Base-by-base conservation (phyloP, 495 filamentous ascomycete genomes). In the Tirmania nivea region DNA sequence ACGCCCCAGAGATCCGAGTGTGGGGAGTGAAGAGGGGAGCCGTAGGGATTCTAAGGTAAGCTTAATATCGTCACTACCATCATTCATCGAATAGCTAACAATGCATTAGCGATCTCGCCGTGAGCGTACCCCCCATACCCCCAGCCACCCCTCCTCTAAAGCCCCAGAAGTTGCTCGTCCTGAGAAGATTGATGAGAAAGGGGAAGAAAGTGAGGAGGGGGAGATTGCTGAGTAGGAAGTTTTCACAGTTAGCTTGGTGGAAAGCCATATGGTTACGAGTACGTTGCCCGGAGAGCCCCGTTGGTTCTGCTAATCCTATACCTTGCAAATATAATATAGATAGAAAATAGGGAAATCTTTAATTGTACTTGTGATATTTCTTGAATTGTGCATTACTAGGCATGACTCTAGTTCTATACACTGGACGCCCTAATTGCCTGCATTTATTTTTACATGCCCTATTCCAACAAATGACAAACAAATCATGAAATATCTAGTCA, bases 141-240 rank as follows among this genome's bases (percentile, higher is more conserved):
- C 68, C 36, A 70, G 75, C 8, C 62, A 55, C 17, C 56, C 54
- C 16, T 53, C 55, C 10, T 21, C 56, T 12, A 61, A 65, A 53
- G 54, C 62, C 16, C 59, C 59, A 10, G 67, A 53, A 14, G 56
- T 71, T 50, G n/a, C 48, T 42, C 36, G 48, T 19, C 48, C 57
- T 10, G 62, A 61, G 47, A 64, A 61, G 45, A 57, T 64, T 37
- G 62, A 62, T 48, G 51, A 61, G 19, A 64, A 59, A 36, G 62
- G 35, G 9, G 62, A 65, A 54, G 90, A 92, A 35, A 96, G 90
- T 60, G 90, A 97, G 68, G 90, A 97, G 68, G 90, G 90, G 25
- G 90, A 97, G 70, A 94, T 97, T 59, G 90, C 94, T 64, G 90
- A 95, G 69, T 86, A 92, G 57, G 86, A 73, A 64, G 21, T 19